Evolutionary conservation across 129 eudicot species (phyloP), one percentile per base, ranked within the genome.

Genomic region (Escallonia herrerae): DNA sequence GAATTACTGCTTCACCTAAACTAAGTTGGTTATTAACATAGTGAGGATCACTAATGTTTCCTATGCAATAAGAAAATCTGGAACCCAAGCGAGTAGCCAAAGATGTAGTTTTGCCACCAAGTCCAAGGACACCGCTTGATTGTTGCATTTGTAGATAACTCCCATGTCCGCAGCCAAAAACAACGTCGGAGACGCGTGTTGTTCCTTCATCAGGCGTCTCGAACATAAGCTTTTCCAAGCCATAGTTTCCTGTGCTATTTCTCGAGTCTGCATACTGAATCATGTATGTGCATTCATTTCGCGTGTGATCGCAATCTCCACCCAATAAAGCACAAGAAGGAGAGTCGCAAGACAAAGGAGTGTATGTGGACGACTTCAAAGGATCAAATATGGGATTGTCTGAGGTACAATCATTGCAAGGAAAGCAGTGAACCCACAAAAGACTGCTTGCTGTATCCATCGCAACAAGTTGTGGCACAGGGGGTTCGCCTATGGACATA

Each of bases 41-140:
- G 0, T 13, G 2, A 14, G 77, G 51, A 37, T 73, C 77, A 47
- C 58, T 45, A 3, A 73, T 64, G 40, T 40, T 73, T 0, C 77
- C 77, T 4, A 73, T 13, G 60, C 77, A 73, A 47, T 73, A 73
- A 0, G 77, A 73, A 47, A 73, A 64, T 48, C 49, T 73, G 1
- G 58, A 53, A 13, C 58, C 58, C 58, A 53, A 53, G 13, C 7
- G 58, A 11, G 15, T n/a, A 14, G n/a, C 58, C 58, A 53, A 53
- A 53, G 58, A 53, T 3, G 14, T 8, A 45, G 7, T 8, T 5
- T 45, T 5, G 9, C 7, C 7, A 8, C 49, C 49, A 45, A 45
- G 49, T 45, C 49, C 49, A 45, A 45, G 49, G 49, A 45, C 49
- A 5, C 49, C 49, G 49, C 49, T 45, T 5, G 9, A 45, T 45